phyloP scores from a whole-genome alignment of 139 green algal genomes.

The Desmodesmus armatus region DNA sequence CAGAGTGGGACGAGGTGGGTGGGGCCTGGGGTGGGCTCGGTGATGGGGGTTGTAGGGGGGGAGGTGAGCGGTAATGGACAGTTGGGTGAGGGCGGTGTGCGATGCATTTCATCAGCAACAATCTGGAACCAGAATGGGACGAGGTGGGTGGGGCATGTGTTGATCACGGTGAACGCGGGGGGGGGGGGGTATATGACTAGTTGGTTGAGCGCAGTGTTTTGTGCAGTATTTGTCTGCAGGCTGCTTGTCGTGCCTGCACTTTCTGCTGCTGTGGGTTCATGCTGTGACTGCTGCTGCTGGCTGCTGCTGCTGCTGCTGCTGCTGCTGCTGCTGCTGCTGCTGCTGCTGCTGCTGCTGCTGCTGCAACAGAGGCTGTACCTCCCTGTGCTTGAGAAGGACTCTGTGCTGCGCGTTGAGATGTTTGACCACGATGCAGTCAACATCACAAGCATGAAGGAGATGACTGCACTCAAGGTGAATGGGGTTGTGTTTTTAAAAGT shows the following conservation, averaged over 20 bases:
- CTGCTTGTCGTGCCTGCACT: too few relatives aligned
- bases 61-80: too few relatives aligned
- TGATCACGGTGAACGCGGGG: too few relatives aligned
- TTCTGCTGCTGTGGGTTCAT: background rate
- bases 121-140: background rate
- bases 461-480: background rate
- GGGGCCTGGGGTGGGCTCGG: too few relatives aligned
- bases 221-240: too few relatives aligned
- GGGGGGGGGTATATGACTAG: too few relatives aligned
- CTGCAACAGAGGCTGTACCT: conserved; percentile 28
- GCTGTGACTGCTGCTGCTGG: background rate
- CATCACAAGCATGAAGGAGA: conserved; percentile 26
- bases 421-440: conserved; percentile 58
- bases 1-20: conserved; percentile 43
- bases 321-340: conserved; percentile 26
- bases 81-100: background rate
- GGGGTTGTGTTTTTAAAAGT: too few relatives aligned
- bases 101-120: background rate
- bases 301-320: background rate
- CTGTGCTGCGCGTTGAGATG: conserved; percentile 50
- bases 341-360: conserved; percentile 14
- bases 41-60: too few relatives aligned
- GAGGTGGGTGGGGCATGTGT: background rate
- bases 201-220: too few relatives aligned
- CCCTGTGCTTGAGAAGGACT: conserved; percentile 48